Evolutionary conservation across 306 rosid genomes (phyloP).

Genomic region (Aeschynomene evenia): DNA sequence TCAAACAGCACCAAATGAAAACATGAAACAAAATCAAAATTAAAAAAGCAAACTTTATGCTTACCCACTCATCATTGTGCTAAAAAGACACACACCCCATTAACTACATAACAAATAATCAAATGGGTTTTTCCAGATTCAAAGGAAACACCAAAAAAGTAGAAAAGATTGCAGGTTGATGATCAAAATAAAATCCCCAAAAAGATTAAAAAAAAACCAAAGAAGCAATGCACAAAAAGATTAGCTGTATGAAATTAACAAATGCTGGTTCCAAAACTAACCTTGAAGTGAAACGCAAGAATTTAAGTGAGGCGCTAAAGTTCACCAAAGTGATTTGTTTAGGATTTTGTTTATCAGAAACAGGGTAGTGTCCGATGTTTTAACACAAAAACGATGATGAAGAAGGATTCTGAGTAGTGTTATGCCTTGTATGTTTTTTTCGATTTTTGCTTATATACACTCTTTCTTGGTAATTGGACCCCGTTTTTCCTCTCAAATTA

Average conservation of each 20-base stretch:
- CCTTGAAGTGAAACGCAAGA: conserved; percentile 31
- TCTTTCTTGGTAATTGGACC: conserved; percentile 21
- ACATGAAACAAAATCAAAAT: background rate
- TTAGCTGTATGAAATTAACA: background rate
- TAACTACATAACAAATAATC: background rate
- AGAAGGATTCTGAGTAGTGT: background rate
- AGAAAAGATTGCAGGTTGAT: conserved; percentile 11
- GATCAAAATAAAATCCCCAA: conserved; percentile 16
- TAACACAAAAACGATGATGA: background rate
- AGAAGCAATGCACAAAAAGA: conserved; percentile 37
- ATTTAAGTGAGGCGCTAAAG: background rate
- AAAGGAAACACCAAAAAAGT: background rate
- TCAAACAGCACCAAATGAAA: conserved; percentile 20
- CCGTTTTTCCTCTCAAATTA: conserved; percentile 24
- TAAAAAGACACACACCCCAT: conserved; percentile 22
- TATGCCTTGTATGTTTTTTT: background rate
- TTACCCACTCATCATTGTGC: conserved; percentile 25
- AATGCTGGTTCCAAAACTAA: conserved; percentile 32
- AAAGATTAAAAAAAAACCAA: background rate
- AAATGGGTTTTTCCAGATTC: conserved; percentile 45
- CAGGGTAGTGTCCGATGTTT: background rate
- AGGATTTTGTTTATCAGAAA: background rate
- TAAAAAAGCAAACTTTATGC: conserved; percentile 33
- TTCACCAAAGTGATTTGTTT: background rate
- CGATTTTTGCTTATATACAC: conserved; percentile 11